These are phyloP conservation scores for Phycomyces nitens DNA, from an alignment of 192 early-diverging fungal genomes.

Conservation along the genomic window DNA sequence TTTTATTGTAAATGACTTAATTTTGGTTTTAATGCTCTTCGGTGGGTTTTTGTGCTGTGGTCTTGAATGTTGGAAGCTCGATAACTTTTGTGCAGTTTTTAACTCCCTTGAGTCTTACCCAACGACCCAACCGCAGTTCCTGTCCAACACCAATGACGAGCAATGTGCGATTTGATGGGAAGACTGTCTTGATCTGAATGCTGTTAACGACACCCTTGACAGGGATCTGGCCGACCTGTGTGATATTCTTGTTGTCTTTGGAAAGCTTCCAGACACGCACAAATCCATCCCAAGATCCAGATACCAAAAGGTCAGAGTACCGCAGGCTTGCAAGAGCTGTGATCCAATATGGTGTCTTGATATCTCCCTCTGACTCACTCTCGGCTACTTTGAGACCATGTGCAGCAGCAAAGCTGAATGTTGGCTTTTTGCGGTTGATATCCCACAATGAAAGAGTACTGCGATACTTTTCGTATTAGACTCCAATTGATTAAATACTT, in stretches of 20 bases:
- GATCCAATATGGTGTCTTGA: constrained; percentile 74
- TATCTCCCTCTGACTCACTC: constrained; percentile 45
- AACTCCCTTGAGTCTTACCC: constrained; percentile 75
- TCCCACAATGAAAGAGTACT: constrained; percentile 94
- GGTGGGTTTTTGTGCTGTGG: no score
- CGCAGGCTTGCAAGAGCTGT: constrained; percentile 77
- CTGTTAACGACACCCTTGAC: constrained; percentile 62
- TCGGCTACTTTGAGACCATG: constrained; percentile 66
- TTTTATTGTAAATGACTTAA: no score
- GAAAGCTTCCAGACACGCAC: constrained; percentile 86
- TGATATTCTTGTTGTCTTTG: constrained; percentile 61
- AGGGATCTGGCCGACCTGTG: constrained; percentile 56
- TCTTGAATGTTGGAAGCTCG: constrained; percentile 38
- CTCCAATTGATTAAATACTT: no score
- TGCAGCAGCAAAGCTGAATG: constrained; percentile 68
- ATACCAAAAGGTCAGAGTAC: constrained; percentile 88
- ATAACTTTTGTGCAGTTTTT: constrained; percentile 75
- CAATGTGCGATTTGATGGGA: constrained; percentile 38
- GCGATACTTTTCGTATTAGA: no score
- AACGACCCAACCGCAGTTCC: constrained; percentile 88
- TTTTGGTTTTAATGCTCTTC: no score
- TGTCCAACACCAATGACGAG: constrained; percentile 79
- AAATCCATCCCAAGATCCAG: constrained; percentile 84
- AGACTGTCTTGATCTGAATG: constrained; percentile 37
- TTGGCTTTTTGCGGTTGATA: constrained; percentile 86